phyloP scores from a whole-genome alignment of 2,329 filamentous ascomycete species.

The Epichloe gansuensis region DNA sequence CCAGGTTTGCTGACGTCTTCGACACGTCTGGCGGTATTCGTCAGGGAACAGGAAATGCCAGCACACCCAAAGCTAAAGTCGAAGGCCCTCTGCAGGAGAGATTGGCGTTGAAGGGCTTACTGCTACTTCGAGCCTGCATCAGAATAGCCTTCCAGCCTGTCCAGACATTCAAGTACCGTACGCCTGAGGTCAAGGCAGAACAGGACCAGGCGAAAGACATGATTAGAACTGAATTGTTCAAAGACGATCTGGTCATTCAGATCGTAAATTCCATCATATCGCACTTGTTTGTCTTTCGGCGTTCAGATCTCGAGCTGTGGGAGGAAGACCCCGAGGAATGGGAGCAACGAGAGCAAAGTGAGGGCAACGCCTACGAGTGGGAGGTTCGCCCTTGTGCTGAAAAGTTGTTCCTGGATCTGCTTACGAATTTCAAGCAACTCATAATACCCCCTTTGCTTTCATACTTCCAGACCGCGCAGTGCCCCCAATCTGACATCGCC shows the following conservation, averaged over 20 bases:
- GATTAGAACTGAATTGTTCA: conserved; percentile 63
- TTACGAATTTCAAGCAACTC: conserved; percentile 76
- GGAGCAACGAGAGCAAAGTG: conserved; percentile 79
- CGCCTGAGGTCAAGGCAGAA: conserved; percentile 61
- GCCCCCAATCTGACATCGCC: conserved; percentile 53
- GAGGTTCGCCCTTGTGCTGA: conserved; percentile 86
- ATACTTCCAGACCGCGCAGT: conserved; percentile 70
- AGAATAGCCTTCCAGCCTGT: conserved; percentile 72
- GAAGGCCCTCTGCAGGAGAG: conserved; percentile 60
- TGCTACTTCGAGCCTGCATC: conserved; percentile 70
- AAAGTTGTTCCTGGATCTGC: conserved; percentile 81
- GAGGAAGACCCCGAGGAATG: conserved; percentile 90
- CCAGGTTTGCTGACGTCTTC: conserved; percentile 63
- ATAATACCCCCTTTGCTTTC: conserved; percentile 66
- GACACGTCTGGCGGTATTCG: conserved; percentile 46
- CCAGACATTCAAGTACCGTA: conserved; percentile 74
- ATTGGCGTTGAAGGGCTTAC: conserved; percentile 68
- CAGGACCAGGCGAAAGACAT: conserved; percentile 54
- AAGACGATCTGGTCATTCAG: conserved; percentile 61
- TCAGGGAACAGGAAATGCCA: conserved; percentile 25
- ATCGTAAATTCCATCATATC: conserved; percentile 78
- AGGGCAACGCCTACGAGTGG: conserved; percentile 80
- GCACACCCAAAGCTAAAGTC: conserved; percentile 33
- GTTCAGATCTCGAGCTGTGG: conserved; percentile 80
- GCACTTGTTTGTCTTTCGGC: conserved; percentile 76